phyloP scores from a whole-genome alignment of 208 protist species.

The Strigomonas galati region DNA sequence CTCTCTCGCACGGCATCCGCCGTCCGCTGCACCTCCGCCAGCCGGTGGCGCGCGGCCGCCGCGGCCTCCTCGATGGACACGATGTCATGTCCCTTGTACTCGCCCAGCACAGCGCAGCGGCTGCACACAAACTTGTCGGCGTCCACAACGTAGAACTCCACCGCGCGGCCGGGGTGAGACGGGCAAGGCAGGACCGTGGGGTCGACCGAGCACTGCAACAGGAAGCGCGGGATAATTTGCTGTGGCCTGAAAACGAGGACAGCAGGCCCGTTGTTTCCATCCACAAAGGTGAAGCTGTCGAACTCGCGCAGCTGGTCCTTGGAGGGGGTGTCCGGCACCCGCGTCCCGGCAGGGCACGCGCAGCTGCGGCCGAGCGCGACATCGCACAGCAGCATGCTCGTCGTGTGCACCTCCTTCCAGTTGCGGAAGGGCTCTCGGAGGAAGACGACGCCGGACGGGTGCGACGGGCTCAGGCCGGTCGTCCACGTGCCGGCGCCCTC shows the following conservation, averaged over 20 bases:
- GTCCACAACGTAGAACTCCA: conserved; percentile 74
- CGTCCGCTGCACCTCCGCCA: conserved; percentile 45
- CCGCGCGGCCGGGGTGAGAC: conserved; percentile 44
- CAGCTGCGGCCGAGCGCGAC: conserved; percentile 52
- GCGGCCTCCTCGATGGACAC: conserved; percentile 59
- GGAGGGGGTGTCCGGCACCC: conserved; percentile 9
- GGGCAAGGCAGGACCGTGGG: conserved; percentile 50
- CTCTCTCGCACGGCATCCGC: conserved; percentile 34
- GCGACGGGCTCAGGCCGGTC: conserved; percentile 2
- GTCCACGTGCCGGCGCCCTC: conserved; percentile 24
- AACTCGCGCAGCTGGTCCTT: conserved; percentile 16
- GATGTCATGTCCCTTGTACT: conserved; percentile 47
- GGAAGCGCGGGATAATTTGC: conserved; percentile 59
- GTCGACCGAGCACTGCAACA: conserved; percentile 66
- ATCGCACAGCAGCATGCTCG: conserved; percentile 63
- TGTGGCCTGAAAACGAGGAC: conserved; percentile 48
- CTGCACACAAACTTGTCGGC: conserved; percentile 65
- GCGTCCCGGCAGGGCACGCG: conserved; percentile 19
- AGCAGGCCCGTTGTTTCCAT: conserved; percentile 27
- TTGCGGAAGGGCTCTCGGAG: conserved; percentile 49
- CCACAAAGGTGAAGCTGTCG: conserved; percentile 55
- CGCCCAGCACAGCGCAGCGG: conserved; percentile 62
- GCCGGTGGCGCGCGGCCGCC: conserved; percentile 36
- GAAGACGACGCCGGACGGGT: conserved; percentile 34
- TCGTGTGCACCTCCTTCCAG: conserved; percentile 28